These are phyloP conservation scores for Capronia americana DNA, from an alignment of 2,329 filamentous ascomycete genomes.

Conservation along the genomic window DNA sequence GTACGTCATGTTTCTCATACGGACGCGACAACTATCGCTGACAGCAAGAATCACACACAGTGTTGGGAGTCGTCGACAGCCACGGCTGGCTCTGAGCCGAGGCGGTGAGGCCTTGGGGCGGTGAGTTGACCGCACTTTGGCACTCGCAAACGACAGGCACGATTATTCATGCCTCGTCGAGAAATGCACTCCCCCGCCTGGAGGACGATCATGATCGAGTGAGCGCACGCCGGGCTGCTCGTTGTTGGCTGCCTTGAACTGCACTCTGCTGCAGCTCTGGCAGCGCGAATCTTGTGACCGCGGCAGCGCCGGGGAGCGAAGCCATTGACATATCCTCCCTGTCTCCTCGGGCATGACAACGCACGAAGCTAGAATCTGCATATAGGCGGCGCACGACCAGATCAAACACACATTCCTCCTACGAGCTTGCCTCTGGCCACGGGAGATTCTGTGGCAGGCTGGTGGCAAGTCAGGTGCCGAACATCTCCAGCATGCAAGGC, in stretches of 20 bases:
- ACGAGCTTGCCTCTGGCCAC: background rate
- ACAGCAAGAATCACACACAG: conserved; percentile 5
- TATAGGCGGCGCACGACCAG: background rate
- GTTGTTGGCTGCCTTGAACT: conserved; percentile 23
- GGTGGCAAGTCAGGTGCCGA: conserved; percentile 21
- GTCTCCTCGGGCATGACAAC: background rate
- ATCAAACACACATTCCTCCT: background rate
- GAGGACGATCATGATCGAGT: conserved; percentile 7
- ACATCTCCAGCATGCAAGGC: conserved; percentile 20
- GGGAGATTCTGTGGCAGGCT: background rate
- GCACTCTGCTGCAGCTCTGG: conserved; percentile 8
- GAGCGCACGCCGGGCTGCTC: background rate
- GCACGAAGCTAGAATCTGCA: conserved; percentile 2
- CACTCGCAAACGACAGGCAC: background rate
- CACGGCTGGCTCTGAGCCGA: conserved; percentile 1
- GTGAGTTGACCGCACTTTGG: conserved; percentile 30
- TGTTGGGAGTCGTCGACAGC: conserved; percentile 12
- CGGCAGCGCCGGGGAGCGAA: background rate
- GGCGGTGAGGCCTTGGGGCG: conserved; percentile 24
- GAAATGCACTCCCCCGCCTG: background rate
- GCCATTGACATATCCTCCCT: background rate
- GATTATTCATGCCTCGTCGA: conserved; percentile 2
- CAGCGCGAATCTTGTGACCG: background rate
- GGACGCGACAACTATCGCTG: conserved; percentile 5
- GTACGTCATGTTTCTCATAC: background rate